A percentile compares a stretch with the other conserved stretches of the same genome.
phyloP scores from a whole-genome alignment of 371 early-diverging fungal species.

The Mucor ambiguus region DNA sequence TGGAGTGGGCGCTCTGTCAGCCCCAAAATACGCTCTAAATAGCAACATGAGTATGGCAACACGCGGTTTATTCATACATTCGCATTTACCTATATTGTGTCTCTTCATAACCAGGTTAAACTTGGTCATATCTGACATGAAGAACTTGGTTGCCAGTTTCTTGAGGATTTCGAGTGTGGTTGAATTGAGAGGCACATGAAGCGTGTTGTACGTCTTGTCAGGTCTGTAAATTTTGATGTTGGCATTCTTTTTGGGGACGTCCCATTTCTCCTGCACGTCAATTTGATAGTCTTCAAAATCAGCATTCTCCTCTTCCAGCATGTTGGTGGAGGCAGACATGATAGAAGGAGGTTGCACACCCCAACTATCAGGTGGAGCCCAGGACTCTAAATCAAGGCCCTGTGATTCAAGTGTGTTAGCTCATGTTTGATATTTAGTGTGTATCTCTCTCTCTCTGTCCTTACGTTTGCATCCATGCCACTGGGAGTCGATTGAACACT shows the following conservation, averaged over 20 bases:
- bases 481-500: background rate
- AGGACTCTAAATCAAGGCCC: conserved; percentile 45
- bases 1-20: conserved; percentile 73
- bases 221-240: conserved; percentile 66
- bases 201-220: conserved; percentile 77
- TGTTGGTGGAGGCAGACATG: conserved; percentile 8
- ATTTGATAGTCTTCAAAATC: conserved; percentile 51
- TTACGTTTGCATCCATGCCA: background rate
- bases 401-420: background rate
- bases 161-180: conserved; percentile 71
- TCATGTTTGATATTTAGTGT: too few species aligned
- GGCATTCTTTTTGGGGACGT: conserved; percentile 40
- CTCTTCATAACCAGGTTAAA: conserved; percentile 69
- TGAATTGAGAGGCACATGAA: conserved; percentile 68
- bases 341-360: conserved; percentile 53
- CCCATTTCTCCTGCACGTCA: conserved; percentile 41
- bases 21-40: conserved; percentile 63
- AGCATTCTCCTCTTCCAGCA: conserved; percentile 37
- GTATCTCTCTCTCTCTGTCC: background rate
- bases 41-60: too few species aligned
- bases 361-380: conserved; percentile 79
- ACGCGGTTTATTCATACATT: too few species aligned
- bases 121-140: conserved; percentile 71
- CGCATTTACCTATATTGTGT: conserved; percentile 61
- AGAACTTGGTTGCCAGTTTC: conserved; percentile 76